Evolutionary conservation across 192 early-diverging fungal genomes (phyloP).

Genomic region (Fimicolochytrium jonesii): DNA sequence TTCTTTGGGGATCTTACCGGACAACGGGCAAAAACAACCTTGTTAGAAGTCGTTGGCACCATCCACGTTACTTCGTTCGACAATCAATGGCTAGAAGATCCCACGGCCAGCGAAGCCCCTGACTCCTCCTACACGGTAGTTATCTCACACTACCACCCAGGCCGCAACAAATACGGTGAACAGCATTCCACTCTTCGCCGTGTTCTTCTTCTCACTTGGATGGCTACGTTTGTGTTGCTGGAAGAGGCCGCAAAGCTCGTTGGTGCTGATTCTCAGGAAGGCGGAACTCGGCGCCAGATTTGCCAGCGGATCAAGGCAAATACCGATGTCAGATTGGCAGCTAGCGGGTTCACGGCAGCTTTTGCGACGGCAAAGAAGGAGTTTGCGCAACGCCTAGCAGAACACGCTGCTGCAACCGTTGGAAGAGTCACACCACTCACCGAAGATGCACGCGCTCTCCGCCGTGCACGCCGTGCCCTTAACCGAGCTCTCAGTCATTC

Average conservation of each 20-base stretch:
- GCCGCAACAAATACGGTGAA: conserved; percentile 18
- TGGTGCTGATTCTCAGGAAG: not conserved
- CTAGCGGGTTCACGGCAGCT: not conserved
- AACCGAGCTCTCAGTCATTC: not conserved
- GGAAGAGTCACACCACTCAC: not conserved
- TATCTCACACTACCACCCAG: conserved; percentile 11
- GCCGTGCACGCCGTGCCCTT: not conserved
- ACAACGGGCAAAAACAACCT: not conserved
- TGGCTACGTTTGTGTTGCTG: conserved; percentile 20
- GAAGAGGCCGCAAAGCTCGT: not conserved
- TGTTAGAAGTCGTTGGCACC: not conserved
- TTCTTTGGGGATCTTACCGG: conserved; percentile 4
- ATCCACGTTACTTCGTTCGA: not conserved
- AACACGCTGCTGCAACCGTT: not conserved
- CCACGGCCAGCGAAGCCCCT: not conserved
- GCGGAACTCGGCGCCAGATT: not conserved
- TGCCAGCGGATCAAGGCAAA: not conserved
- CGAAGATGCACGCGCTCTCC: not conserved
- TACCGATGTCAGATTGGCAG: not conserved
- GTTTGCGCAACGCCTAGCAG: not conserved
- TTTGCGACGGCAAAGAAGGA: not conserved
- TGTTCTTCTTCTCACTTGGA: conserved; percentile 16
- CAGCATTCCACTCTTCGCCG: conserved; percentile 7
- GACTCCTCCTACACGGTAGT: not conserved
- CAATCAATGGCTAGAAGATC: not conserved